phyloP scores from a whole-genome alignment of 2,329 filamentous ascomycete genomes.

The Leptographium wingfieldii region DNA sequence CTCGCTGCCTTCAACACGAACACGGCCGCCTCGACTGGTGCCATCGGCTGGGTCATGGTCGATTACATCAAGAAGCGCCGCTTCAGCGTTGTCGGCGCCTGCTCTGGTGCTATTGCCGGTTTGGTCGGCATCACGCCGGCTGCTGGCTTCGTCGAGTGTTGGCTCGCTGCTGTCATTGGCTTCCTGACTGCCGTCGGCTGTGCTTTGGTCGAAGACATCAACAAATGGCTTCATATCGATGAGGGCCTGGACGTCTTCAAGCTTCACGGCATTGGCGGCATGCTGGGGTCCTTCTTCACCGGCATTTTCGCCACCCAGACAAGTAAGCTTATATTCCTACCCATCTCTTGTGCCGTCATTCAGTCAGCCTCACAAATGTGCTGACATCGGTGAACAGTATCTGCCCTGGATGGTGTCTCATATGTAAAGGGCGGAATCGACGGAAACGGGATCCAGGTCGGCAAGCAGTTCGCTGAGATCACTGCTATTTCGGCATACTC shows the following conservation, averaged over 20 bases:
- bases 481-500: conserved; percentile 41
- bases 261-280: conserved; percentile 46
- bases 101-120: conserved; percentile 42
- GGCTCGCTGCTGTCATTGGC: conserved; percentile 37
- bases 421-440: conserved; percentile 32
- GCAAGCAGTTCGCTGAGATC: conserved; percentile 44
- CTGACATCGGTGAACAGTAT: conserved; percentile 21
- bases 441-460: conserved; percentile 40
- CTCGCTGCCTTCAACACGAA: conserved; percentile 48
- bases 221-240: conserved; percentile 40
- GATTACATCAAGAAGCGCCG: conserved; percentile 34
- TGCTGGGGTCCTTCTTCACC: conserved; percentile 42
- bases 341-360: not conserved
- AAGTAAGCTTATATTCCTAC: not conserved
- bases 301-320: conserved; percentile 42
- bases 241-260: conserved; percentile 49
- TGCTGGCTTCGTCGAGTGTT: conserved; percentile 40
- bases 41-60: conserved; percentile 38
- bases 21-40: conserved; percentile 40
- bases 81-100: conserved; percentile 38
- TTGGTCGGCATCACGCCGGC: conserved; percentile 47
- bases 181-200: conserved; percentile 35
- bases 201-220: conserved; percentile 33
- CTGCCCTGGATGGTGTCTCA: conserved; percentile 37
- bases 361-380: not conserved